Evolutionary conservation across 164 flowering plant species (phyloP).

Genomic region (Magnolia kwangsiensis): DNA sequence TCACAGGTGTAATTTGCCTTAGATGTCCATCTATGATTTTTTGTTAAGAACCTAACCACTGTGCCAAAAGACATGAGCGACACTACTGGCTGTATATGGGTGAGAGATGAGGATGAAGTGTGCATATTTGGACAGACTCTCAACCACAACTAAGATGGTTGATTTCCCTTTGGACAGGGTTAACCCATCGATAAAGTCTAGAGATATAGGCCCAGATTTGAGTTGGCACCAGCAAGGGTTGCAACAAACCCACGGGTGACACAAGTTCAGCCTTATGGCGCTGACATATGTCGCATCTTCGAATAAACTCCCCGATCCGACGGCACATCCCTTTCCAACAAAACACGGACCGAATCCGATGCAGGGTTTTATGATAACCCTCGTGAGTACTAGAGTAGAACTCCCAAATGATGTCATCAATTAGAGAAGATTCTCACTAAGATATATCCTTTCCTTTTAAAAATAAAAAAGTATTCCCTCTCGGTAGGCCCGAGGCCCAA

Average conservation of each 20-base stretch:
- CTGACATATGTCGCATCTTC: neutral
- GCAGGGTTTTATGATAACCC: neutral
- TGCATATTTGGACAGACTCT: neutral
- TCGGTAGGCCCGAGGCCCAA: neutral
- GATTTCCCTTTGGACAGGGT: neutral
- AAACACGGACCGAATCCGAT: neutral
- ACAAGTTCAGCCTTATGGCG: neutral
- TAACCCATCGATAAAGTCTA: conserved; percentile 3
- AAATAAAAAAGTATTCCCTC: neutral
- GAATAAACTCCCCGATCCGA: neutral
- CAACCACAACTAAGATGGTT: conserved; percentile 6
- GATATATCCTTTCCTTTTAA: neutral
- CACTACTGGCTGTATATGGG: neutral
- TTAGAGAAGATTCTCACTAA: no score
- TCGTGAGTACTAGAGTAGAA: neutral
- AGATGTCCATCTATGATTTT: no score
- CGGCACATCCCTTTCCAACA: neutral
- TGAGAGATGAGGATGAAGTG: neutral
- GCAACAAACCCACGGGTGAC: neutral
- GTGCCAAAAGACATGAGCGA: neutral
- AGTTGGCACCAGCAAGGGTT: neutral
- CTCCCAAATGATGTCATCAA: neutral
- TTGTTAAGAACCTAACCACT: no score
- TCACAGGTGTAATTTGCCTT: no score
- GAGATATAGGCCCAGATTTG: neutral